phyloP scores from a whole-genome alignment of 2,329 filamentous ascomycete genomes.

The Xylaria sp. region DNA sequence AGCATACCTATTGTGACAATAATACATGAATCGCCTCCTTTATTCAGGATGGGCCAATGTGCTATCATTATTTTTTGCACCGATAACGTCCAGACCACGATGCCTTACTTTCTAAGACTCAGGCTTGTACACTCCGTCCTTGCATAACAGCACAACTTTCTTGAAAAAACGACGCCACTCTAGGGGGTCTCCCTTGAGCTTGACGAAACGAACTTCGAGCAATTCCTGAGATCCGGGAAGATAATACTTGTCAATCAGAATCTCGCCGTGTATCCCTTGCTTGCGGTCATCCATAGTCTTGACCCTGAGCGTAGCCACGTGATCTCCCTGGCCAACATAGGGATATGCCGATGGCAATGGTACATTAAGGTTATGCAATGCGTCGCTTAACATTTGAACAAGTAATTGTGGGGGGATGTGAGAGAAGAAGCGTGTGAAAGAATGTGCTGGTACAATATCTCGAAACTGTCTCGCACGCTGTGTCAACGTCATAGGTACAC shows the following conservation, averaged over 20 bases:
- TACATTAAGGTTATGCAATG: constrained; percentile 86
- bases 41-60: not conserved
- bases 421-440: constrained; percentile 92
- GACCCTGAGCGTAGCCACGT: constrained; percentile 73
- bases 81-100: constrained; percentile 10
- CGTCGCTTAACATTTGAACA: constrained; percentile 80
- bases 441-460: constrained; percentile 89
- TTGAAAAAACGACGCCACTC: constrained; percentile 99
- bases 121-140: constrained; percentile 80
- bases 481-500: constrained; percentile 84
- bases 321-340: constrained; percentile 61
- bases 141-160: constrained; percentile 87
- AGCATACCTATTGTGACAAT: not conserved
- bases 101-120: constrained; percentile 50
- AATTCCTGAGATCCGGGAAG: constrained; percentile 69
- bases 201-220: constrained; percentile 89
- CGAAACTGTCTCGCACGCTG: constrained; percentile 88
- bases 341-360: constrained; percentile 67
- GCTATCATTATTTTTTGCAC: constrained; percentile 1
- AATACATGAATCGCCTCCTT: not conserved
- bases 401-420: constrained; percentile 78
- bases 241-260: constrained; percentile 74
- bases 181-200: constrained; percentile 93
- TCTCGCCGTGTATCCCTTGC: constrained; percentile 78
- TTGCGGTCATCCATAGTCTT: constrained; percentile 77